Conservation (phyloP, 208 protist species). For the Wallacemonas sp. region DNA sequence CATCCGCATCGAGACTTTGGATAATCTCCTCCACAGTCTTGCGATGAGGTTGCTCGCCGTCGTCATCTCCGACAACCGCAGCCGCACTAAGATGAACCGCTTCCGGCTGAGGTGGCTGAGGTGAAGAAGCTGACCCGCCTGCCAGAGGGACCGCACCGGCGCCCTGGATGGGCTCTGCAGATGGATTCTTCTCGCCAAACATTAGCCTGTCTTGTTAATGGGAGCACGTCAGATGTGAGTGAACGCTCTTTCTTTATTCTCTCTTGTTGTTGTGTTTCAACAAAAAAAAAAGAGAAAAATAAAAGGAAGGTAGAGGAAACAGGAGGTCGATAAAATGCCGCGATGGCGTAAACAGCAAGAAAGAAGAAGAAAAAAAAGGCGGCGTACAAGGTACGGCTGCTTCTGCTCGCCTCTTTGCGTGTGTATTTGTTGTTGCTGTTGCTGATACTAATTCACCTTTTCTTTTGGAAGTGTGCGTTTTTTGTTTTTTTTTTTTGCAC, state of each 20-base stretch:
- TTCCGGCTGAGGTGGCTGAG: not conserved
- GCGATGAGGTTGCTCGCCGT: conserved; percentile 7
- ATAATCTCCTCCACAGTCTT: conserved; percentile 71
- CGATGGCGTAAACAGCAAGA: not conserved
- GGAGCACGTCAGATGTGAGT: too few relatives aligned
- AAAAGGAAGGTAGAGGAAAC: not conserved
- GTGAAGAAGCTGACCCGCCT: not conserved
- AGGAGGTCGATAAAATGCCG: too few relatives aligned
- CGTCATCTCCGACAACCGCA: conserved; percentile 1
- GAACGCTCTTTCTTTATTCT: too few relatives aligned
- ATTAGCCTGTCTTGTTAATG: conserved; percentile 20
- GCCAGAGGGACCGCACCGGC: not conserved
- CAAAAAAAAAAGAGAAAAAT: not conserved
- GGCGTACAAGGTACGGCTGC: not conserved
- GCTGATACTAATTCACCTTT: not conserved
- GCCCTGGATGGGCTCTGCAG: not conserved
- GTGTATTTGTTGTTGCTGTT: not conserved
- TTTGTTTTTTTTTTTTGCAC: not conserved
- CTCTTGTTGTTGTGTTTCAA: too few relatives aligned
- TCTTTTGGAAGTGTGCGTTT: not conserved
- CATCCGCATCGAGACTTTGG: conserved; percentile 44
- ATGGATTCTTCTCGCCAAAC: conserved; percentile 46
- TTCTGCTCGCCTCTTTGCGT: not conserved
- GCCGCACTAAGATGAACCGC: not conserved
- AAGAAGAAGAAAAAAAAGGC: not conserved